Conservation (phyloP, 768 basidiomycete species). For the Termitomyces heimii region DNA sequence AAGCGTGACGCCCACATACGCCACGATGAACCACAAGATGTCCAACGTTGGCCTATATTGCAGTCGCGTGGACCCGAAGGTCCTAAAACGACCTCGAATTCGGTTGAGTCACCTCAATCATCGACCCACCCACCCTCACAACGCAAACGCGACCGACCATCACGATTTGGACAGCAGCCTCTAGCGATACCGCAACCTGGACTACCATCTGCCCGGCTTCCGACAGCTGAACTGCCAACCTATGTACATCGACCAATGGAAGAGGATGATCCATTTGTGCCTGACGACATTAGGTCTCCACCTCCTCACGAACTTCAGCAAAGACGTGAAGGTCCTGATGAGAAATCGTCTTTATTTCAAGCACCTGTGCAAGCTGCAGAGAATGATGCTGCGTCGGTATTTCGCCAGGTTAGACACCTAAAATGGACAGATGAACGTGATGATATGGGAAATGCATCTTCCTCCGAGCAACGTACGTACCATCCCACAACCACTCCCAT, state of each 20-base stretch:
- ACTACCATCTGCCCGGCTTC: not conserved
- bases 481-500: slow-evolving; percentile 15
- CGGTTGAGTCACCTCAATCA: not conserved
- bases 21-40: not conserved
- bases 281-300: slow-evolving; percentile 15
- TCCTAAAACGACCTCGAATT: not conserved
- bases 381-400: not conserved
- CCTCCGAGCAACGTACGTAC: slow-evolving; percentile 26
- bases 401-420: slow-evolving; percentile 3
- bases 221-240: not conserved
- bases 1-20: slow-evolving; percentile 19
- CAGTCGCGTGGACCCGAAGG: slow-evolving; percentile 4
- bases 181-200: not conserved
- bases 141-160: slow-evolving; percentile 14
- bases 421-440: slow-evolving; percentile 10
- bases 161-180: slow-evolving; percentile 19
- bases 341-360: slow-evolving; percentile 5
- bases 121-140: slow-evolving; percentile 7
- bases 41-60: not conserved
- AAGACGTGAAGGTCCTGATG: slow-evolving; percentile 5
- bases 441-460: slow-evolving; percentile 12
- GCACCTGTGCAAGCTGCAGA: slow-evolving; percentile 8
- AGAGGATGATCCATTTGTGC: slow-evolving; percentile 18
- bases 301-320: slow-evolving; percentile 5
- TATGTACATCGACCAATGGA: slow-evolving; percentile 1